phyloP scores from a whole-genome alignment of 257 asterid species.

The Solanum clarkiae region DNA sequence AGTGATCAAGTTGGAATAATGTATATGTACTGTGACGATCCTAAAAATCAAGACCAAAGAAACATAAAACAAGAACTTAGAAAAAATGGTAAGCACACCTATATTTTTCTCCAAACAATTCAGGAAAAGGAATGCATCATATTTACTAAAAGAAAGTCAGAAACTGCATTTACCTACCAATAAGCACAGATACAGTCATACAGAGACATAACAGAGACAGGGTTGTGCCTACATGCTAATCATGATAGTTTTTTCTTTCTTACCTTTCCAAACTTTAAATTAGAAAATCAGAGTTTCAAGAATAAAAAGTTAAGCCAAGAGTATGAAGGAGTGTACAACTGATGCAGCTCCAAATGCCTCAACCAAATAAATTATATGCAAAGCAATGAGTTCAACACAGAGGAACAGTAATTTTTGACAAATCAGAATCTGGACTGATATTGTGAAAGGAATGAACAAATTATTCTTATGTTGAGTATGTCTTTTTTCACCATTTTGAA shows the following conservation, averaged over 20 bases:
- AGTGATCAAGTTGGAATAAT: constrained; percentile 75
- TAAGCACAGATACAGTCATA: background rate
- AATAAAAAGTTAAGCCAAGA: background rate
- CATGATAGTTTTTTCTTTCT: background rate
- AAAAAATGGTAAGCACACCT: background rate
- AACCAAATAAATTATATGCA: background rate
- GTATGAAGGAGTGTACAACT: background rate
- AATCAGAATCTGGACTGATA: background rate
- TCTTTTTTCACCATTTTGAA: background rate
- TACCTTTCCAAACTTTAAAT: background rate
- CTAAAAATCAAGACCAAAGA: constrained; percentile 31
- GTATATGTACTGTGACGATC: constrained; percentile 72
- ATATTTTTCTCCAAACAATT: background rate
- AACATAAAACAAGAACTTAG: background rate
- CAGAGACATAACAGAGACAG: background rate
- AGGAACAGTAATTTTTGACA: background rate
- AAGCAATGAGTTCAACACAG: background rate
- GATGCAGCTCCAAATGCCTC: background rate
- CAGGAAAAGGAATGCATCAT: background rate
- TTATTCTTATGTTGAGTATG: background rate
- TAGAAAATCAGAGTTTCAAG: background rate
- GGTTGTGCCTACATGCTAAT: background rate
- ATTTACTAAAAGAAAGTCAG: background rate
- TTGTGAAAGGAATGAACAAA: background rate
- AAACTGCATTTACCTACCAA: background rate